phyloP scores from a whole-genome alignment of 306 rosid genomes.

The Alnus glutinosa region DNA sequence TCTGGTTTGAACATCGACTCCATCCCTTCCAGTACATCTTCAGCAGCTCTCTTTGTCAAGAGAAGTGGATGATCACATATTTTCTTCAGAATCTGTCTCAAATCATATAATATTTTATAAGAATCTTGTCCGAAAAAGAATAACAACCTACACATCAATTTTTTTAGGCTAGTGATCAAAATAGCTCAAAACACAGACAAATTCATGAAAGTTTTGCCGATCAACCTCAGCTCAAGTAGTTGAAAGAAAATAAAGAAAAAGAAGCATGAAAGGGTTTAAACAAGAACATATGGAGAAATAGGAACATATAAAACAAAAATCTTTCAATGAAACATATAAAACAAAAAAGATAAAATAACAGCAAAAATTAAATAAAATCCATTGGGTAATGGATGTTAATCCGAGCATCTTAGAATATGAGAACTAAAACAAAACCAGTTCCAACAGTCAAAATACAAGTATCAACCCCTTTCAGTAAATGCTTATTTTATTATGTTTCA shows the following conservation, averaged over 20 bases:
- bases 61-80: conserved; percentile 91
- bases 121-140: neutral
- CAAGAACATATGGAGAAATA: neutral
- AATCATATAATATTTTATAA: conserved; percentile 22
- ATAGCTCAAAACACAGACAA: neutral
- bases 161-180: neutral
- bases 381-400: neutral
- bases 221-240: neutral
- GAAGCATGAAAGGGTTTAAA: neutral
- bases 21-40: conserved; percentile 90
- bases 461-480: too few relatives aligned
- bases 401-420: too few relatives aligned
- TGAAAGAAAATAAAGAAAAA: neutral
- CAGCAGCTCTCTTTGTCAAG: conserved; percentile 91
- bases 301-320: neutral
- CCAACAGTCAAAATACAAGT: too few relatives aligned
- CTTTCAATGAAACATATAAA: too few relatives aligned
- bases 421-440: too few relatives aligned
- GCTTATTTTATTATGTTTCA: too few relatives aligned
- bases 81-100: conserved; percentile 77
- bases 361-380: neutral
- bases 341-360: neutral
- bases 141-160: neutral
- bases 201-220: neutral
- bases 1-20: conserved; percentile 68